Evolutionary conservation across 129 eudicot genomes (phyloP).

Genomic region (Glebionis coronaria): DNA sequence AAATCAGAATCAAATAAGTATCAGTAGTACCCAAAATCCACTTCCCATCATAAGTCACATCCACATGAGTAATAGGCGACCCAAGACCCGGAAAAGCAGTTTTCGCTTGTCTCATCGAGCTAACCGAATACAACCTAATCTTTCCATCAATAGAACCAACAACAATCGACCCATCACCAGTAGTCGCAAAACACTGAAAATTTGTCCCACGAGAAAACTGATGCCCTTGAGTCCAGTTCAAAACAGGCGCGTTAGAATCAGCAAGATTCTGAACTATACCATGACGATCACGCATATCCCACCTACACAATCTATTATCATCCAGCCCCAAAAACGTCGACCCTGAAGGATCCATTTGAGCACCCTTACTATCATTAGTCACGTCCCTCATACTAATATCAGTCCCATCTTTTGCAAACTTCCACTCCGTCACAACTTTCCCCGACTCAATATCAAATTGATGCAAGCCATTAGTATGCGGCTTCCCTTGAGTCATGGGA

Average conservation of each 20-base stretch:
- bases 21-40: constrained; percentile 98
- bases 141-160: constrained; percentile 98
- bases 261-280: constrained; percentile 92
- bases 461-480: constrained; percentile 81
- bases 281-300: constrained; percentile 96
- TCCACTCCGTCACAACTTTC: constrained; percentile 89
- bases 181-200: constrained; percentile 93
- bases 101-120: constrained; percentile 91
- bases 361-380: constrained; percentile 81
- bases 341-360: constrained; percentile 93
- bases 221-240: constrained; percentile 98
- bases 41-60: constrained; percentile 95
- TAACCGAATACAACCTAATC: constrained; percentile 73
- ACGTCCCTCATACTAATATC: constrained; percentile 94
- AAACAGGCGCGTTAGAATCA: constrained; percentile 69
- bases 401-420: constrained; percentile 91
- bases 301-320: constrained; percentile 84
- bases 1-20: constrained; percentile 83
- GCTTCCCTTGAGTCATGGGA: constrained; percentile 66
- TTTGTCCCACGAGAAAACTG: constrained; percentile 95
- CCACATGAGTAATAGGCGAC: constrained; percentile 90
- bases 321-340: constrained; percentile 98
- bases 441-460: constrained; percentile 92
- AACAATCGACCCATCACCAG: constrained; percentile 98
- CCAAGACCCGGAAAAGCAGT: constrained; percentile 99